Evolutionary conservation across 805 yeast genomes (phyloP).

Genomic region (Cyberlindnera suaveolens): DNA sequence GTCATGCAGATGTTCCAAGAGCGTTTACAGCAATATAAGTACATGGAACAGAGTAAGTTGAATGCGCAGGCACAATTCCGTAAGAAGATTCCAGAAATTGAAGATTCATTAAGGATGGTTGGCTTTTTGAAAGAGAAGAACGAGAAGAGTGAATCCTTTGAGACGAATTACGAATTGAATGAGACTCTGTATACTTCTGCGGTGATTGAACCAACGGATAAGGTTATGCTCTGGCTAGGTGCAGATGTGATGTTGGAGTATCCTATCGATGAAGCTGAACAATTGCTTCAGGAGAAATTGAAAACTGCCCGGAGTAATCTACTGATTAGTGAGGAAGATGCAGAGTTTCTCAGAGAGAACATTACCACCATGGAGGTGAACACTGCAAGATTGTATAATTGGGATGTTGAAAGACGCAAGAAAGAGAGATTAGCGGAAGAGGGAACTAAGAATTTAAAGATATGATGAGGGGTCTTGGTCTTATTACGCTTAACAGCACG

Average conservation of each 20-base stretch:
- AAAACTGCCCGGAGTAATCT: conserved; percentile 54
- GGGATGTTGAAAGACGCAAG: conserved; percentile 77
- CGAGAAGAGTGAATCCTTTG: conserved; percentile 37
- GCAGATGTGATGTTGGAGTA: conserved; percentile 97
- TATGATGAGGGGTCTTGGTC: not conserved
- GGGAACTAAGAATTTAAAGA: conserved; percentile 30
- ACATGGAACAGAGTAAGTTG: conserved; percentile 52
- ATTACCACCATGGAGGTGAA: conserved; percentile 98
- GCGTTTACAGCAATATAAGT: conserved; percentile 82
- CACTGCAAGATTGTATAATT: conserved; percentile 84
- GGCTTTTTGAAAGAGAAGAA: conserved; percentile 47
- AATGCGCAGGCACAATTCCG: conserved; percentile 40
- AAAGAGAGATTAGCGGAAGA: conserved; percentile 37
- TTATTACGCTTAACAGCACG: not conserved
- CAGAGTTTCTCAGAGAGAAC: conserved; percentile 77
- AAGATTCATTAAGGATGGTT: conserved; percentile 75
- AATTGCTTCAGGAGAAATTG: conserved; percentile 57
- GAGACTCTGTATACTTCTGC: conserved; percentile 91
- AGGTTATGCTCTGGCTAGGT: conserved; percentile 92
- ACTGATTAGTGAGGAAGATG: conserved; percentile 67
- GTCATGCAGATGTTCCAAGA: conserved; percentile 77
- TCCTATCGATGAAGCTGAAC: conserved; percentile 81
- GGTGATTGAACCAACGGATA: conserved; percentile 51
- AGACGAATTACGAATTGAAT: conserved; percentile 84
- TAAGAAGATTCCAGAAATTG: conserved; percentile 84